Base-by-base conservation (phyloP, 352 stramenopile genomes). In the Pythium phragmiticola region DNA sequence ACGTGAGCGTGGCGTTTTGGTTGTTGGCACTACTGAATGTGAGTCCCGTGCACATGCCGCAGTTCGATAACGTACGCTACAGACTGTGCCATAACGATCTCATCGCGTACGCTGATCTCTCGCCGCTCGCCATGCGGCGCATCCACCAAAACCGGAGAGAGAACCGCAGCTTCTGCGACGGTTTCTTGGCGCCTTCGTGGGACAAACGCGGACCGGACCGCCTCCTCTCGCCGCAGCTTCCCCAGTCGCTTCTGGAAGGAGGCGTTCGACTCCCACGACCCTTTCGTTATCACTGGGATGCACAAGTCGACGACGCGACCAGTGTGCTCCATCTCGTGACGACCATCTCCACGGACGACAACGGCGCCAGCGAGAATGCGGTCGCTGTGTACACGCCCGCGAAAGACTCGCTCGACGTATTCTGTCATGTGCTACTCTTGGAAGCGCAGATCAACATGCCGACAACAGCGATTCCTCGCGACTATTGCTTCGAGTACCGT, bases 1-100 rank as follows among this genome's bases (percentile, higher is more conserved):
- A 88, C 61, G 70, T 85, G 49, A 81, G 72, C 2, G 50, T 89
- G 7, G 72, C 66, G 19, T 54, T 80, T 11, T 89, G 78, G 80
- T 48, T 89, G 45, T 43, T 77, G 0, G 66, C 57, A 8, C 60
- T 82, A 0, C 55, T 21, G 3, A 60, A 80, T 39, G 70, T 88
- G 0, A 66, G 70, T n/a, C 57, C 74, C 1, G 34, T 80, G 17
- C 73, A 87, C 52, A 30, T 80, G 1, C 41, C 61, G 9, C 26
- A 56, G 7, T 86, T 90, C 41, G 50, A 69, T 30, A 83, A 84
- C 16, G 39, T 84, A 9, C 64, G 57, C 0, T 48, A 72, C 5
- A 39, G 34, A 0, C 0, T 49, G 7, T 90, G 81, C 53, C 41
- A 54, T 2, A 67, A 80, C 21, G 48, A 34, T 6, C 28, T 80